A percentile compares a stretch with the other conserved stretches of the same genome.
Conservation (phyloP, 352 stramenopile species). For the Phytophthora litchii region DNA sequence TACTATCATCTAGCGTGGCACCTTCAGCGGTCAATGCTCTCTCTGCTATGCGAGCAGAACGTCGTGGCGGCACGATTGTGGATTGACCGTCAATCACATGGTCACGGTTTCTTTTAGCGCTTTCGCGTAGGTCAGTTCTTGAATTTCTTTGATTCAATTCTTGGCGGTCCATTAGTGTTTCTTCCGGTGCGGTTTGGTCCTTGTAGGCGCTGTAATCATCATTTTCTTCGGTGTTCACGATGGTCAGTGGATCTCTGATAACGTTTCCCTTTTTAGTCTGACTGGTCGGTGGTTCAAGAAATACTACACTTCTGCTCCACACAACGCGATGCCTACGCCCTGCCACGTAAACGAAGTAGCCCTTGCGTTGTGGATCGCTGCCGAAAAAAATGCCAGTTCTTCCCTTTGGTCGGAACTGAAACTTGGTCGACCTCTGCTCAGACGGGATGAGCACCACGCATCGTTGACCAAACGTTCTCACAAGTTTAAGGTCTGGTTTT, state of each 20-base stretch:
- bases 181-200: no score
- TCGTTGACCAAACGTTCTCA: slow-evolving; percentile 4
- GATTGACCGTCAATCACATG: background rate
- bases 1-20: background rate
- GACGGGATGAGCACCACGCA: slow-evolving; percentile 10
- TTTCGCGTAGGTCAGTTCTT: no score
- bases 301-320: slow-evolving; percentile 15
- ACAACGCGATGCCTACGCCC: slow-evolving; percentile 1
- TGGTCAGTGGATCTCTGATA: no score
- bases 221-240: no score
- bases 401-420: slow-evolving; percentile 10
- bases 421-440: slow-evolving; percentile 2
- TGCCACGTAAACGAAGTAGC: slow-evolving; percentile 17
- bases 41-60: background rate
- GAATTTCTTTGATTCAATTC: no score
- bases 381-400: slow-evolving; percentile 9
- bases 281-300: background rate
- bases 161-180: no score
- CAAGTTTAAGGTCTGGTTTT: slow-evolving; percentile 8
- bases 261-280: no score
- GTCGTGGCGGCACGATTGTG: background rate
- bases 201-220: no score
- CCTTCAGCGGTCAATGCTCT: background rate
- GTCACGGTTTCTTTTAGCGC: no score
- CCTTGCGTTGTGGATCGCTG: slow-evolving; percentile 17